These are phyloP conservation scores for Tuber magnatum DNA, from an alignment of 495 filamentous ascomycete genomes.

Conservation along the genomic window DNA sequence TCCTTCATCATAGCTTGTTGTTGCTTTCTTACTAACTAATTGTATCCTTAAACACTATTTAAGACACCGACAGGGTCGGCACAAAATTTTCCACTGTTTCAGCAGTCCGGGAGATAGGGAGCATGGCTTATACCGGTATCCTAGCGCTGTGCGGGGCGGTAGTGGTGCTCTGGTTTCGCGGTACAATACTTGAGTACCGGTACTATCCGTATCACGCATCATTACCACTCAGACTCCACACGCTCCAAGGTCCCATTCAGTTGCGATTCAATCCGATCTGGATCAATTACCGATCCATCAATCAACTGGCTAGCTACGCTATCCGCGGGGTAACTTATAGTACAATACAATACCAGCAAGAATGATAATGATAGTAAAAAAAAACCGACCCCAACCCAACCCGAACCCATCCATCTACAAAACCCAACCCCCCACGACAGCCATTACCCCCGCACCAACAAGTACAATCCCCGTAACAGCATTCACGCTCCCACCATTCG, in stretches of 20 bases:
- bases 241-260: not conserved
- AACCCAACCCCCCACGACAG: slow-evolving; percentile 17
- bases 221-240: not conserved
- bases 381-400: slow-evolving; percentile 4
- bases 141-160: too few species aligned
- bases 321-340: slow-evolving; percentile 7
- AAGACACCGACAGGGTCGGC: too few species aligned
- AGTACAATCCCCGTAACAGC: slow-evolving; percentile 14
- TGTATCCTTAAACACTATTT: too few species aligned
- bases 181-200: too few species aligned
- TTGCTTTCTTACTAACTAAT: too few species aligned
- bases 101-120: too few species aligned
- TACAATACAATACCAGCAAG: slow-evolving; percentile 4
- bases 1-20: too few species aligned
- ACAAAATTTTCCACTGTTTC: too few species aligned
- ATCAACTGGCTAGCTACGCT: not conserved
- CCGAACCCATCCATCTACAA: slow-evolving; percentile 12
- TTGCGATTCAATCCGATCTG: not conserved
- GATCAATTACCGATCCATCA: not conserved
- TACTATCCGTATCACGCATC: not conserved
- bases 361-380: slow-evolving; percentile 1
- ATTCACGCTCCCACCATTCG: slow-evolving; percentile 3
- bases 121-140: too few species aligned
- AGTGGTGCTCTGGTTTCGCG: too few species aligned
- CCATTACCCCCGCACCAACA: slow-evolving; percentile 23